Percentiles rank a stretch among this genome's conserved stretches.
Evolutionary conservation across 306 rosid species (phyloP).

Genomic region (Rubus idaeus): DNA sequence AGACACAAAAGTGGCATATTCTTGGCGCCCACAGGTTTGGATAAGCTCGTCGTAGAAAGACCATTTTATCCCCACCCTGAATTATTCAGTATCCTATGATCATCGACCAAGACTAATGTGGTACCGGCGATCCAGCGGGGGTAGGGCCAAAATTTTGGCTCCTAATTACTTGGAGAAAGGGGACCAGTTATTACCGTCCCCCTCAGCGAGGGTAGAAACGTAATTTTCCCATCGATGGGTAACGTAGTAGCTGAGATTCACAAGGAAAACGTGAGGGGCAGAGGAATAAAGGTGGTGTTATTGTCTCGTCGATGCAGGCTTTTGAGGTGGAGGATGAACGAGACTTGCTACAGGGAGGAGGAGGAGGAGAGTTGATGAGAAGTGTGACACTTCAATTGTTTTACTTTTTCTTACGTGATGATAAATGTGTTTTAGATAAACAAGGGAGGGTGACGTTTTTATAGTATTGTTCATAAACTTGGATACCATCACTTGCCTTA

Average conservation of each 20-base stretch:
- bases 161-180: slow-evolving; percentile 42
- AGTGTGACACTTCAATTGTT: not conserved
- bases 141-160: slow-evolving; percentile 20
- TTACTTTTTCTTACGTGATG: no score
- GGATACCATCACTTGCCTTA: not conserved
- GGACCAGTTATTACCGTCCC: not conserved
- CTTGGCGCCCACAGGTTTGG: slow-evolving; percentile 42
- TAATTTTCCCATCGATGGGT: not conserved
- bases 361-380: no score
- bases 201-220: not conserved
- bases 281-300: slow-evolving; percentile 6
- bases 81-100: not conserved
- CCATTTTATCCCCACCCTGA: slow-evolving; percentile 24
- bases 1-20: slow-evolving; percentile 39
- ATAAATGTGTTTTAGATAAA: no score
- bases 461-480: not conserved
- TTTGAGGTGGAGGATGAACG: slow-evolving; percentile 32
- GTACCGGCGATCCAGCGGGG: not conserved
- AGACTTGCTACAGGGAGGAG: not conserved
- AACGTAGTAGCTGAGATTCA: slow-evolving; percentile 3
- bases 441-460: not conserved
- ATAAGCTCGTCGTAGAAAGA: slow-evolving; percentile 49
- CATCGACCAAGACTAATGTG: not conserved
- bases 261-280: slow-evolving; percentile 26
- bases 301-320: slow-evolving; percentile 17